Conservation (phyloP, 2,329 filamentous ascomycete genomes). For the Shiraia bambusicola region DNA sequence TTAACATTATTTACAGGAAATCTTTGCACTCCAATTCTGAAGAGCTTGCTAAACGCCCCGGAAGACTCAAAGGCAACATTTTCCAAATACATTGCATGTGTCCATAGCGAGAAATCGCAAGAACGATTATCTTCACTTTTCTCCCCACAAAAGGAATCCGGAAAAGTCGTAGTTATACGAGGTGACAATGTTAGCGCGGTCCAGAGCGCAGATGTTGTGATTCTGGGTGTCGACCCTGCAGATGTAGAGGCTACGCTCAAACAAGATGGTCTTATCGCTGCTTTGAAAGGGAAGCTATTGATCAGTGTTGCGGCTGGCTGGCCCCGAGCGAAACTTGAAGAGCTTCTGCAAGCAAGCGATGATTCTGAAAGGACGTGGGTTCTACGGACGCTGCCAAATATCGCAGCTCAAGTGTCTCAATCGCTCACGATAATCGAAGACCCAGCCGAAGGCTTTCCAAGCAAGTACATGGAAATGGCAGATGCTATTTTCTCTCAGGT, state of each 20-base stretch:
- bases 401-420: slow-evolving; percentile 48
- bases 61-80: slow-evolving; percentile 21
- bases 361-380: slow-evolving; percentile 32
- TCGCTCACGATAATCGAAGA: slow-evolving; percentile 43
- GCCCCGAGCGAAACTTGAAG: slow-evolving; percentile 35
- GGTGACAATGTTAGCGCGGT: slow-evolving; percentile 43
- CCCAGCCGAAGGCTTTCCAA: slow-evolving; percentile 18
- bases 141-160: slow-evolving; percentile 20
- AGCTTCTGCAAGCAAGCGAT: slow-evolving; percentile 15
- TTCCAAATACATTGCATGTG: slow-evolving; percentile 46
- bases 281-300: slow-evolving; percentile 49
- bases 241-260: slow-evolving; percentile 46
- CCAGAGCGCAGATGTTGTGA: slow-evolving; percentile 44
- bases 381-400: slow-evolving; percentile 49
- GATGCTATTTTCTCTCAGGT: slow-evolving; percentile 27
- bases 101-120: slow-evolving; percentile 44
- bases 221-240: slow-evolving; percentile 53
- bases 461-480: slow-evolving; percentile 16
- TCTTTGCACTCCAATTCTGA: slow-evolving; percentile 43
- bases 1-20: slow-evolving; percentile 35
- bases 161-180: slow-evolving; percentile 38
- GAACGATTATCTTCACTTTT: slow-evolving; percentile 39
- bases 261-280: slow-evolving; percentile 42
- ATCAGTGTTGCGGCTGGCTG: slow-evolving; percentile 57
- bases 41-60: slow-evolving; percentile 32